A percentile compares a stretch with the other conserved stretches of the same genome.
These are phyloP conservation scores for Phaeosphaeria sp. DNA, from an alignment of 2,329 filamentous ascomycete genomes.

Conservation along the genomic window DNA sequence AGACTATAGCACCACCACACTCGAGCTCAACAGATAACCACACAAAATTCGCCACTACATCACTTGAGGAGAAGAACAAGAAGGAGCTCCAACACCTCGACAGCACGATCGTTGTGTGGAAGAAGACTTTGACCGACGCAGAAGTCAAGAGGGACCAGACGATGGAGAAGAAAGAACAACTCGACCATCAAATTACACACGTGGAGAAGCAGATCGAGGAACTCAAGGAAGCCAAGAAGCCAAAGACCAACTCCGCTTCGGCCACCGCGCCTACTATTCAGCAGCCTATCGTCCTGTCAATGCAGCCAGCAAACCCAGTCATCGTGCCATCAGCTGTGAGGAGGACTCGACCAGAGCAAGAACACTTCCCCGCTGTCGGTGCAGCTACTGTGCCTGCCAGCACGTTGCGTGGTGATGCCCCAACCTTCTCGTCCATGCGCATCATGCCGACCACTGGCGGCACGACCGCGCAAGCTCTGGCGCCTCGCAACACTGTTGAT, in stretches of 20 bases:
- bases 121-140: neutral
- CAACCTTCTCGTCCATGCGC: neutral
- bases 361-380: neutral
- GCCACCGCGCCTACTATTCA: neutral
- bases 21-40: neutral
- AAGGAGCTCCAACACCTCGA: neutral
- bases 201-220: neutral
- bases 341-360: neutral
- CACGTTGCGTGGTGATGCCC: neutral
- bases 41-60: neutral
- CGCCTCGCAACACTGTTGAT: neutral
- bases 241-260: neutral
- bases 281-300: no score
- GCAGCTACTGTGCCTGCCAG: neutral
- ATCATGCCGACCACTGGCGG: neutral
- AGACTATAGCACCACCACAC: neutral
- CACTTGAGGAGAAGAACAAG: neutral
- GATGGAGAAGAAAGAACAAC: neutral
- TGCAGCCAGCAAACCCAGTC: neutral
- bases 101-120: slow-evolving; percentile 1
- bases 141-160: neutral
- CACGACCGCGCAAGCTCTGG: neutral
- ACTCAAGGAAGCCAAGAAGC: neutral
- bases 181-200: neutral
- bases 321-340: neutral